Evolutionary conservation across 768 basidiomycete genomes (phyloP), one percentile per base, ranked within the genome.

Genomic region (Megacollybia marginata): DNA sequence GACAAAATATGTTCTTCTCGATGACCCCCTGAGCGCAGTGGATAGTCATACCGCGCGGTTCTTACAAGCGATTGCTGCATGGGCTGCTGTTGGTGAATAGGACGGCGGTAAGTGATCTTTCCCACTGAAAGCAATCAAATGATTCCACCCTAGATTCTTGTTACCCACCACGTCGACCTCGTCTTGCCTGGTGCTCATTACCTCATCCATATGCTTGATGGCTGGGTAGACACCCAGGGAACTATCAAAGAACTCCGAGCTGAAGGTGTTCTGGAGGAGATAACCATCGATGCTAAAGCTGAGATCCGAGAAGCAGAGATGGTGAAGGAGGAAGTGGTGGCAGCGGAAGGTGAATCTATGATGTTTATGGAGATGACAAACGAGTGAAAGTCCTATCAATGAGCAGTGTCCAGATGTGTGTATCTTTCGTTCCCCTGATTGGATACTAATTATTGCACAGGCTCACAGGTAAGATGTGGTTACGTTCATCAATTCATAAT

Each of bases 101-200:
- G 23, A 92, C 90, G 0, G 83, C 91, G 33, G 71, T 76, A 57
- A 6, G 16, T 45, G 23, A 15, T 45, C 13, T 8, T 8, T 40
- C 5, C 18, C 38, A 13, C n/a, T 34, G 33, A 55, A 44, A 32
- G 23, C 23, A 28, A 28, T 6, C 38, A 2, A 40, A 40, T 18
- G 18, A 40, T 40, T 3, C 23, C 23, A 28, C 23, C 1, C 9
- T 50, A 82, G 82, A 68, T 85, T 40, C 69, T 85, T 3, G 88
- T 92, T 32, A 90, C 88, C 0, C 90, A 93, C 53, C 89, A 92
- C 57, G 82, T 92, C 23, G 86, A 91, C 47, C 76, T 93, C 1
- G 82, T 92, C 15, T 75, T 90, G 5, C 83, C 88, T 0, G 82
- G 80, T 0, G 78, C 85, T 0, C 59, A 82, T 56, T 89, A 89